phyloP scores from a whole-genome alignment of 1,284 basidiomycete species.

The Irpex lacteus region DNA sequence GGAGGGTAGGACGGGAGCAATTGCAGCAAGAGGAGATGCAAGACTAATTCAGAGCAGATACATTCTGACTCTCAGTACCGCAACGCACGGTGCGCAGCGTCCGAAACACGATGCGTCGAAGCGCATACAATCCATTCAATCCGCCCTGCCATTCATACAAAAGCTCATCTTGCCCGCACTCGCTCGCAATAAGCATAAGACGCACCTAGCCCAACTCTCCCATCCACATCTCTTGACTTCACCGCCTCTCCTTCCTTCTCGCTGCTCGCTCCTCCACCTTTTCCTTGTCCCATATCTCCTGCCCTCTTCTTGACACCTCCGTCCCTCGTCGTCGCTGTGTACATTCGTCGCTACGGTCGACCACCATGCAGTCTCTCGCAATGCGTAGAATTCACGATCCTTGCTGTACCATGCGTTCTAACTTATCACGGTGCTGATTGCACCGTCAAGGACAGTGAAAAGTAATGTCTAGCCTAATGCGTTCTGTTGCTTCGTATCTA shows the following conservation, averaged over 20 bases:
- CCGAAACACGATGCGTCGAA: neutral
- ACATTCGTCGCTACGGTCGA: slow-evolving; percentile 9
- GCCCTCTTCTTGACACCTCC: slow-evolving; percentile 3
- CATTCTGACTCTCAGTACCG: neutral
- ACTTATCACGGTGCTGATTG: slow-evolving; percentile 17
- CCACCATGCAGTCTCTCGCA: slow-evolving; percentile 8
- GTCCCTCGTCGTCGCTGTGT: neutral
- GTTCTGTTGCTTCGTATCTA: slow-evolving; percentile 20
- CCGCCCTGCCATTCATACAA: neutral
- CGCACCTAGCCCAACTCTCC: neutral
- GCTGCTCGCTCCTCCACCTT: too few relatives aligned
- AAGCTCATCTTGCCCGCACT: neutral
- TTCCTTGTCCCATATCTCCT: slow-evolving; percentile 1
- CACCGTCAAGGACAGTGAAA: slow-evolving; percentile 19
- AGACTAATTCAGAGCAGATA: slow-evolving; percentile 20
- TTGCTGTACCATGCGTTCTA: slow-evolving; percentile 6
- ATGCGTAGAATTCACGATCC: slow-evolving; percentile 10
- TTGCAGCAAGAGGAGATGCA: slow-evolving; percentile 53
- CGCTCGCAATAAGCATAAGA: neutral
- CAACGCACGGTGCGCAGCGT: neutral
- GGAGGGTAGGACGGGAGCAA: slow-evolving; percentile 78
- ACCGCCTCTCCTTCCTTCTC: neutral
- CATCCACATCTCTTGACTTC: neutral
- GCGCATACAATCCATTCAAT: neutral
- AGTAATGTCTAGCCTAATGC: slow-evolving; percentile 23